These are phyloP conservation scores for Xylaria grammica DNA, from an alignment of 495 filamentous ascomycete species.

Conservation along the genomic window DNA sequence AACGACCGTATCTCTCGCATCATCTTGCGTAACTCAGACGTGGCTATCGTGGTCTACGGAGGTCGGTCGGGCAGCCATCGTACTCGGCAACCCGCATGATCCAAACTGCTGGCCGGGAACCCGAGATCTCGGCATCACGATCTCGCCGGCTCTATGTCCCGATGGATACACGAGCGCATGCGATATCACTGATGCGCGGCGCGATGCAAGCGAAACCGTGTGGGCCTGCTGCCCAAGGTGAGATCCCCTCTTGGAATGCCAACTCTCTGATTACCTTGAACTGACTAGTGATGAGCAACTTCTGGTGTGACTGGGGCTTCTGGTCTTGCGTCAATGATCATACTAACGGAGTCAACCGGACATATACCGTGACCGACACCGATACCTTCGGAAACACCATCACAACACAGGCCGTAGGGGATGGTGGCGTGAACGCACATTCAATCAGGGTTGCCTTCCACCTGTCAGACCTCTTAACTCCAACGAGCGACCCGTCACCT, in stretches of 20 bases:
- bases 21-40: constrained; percentile 25
- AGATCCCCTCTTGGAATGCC: not conserved
- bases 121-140: constrained; percentile 18
- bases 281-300: constrained; percentile 15
- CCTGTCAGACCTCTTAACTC: constrained; percentile 23
- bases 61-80: not conserved
- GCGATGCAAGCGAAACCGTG: constrained; percentile 21
- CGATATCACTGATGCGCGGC: constrained; percentile 6
- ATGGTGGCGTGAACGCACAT: constrained; percentile 27
- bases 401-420: constrained; percentile 4
- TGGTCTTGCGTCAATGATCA: constrained; percentile 18
- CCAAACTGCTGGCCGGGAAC: constrained; percentile 23
- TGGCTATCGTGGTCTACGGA: not conserved
- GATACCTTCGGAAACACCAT: constrained; percentile 25
- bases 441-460: constrained; percentile 28
- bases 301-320: constrained; percentile 19
- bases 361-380: constrained; percentile 11
- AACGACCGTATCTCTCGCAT: constrained; percentile 17
- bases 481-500: not conserved
- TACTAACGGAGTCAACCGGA: not conserved
- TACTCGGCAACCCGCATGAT: constrained; percentile 24
- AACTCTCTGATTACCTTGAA: not conserved
- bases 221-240: constrained; percentile 31
- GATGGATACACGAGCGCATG: constrained; percentile 27
- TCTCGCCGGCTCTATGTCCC: constrained; percentile 27